Evolutionary conservation across 257 asterid genomes (phyloP), one percentile per base, ranked within the genome.

Genomic region (Sherardia arvensis): DNA sequence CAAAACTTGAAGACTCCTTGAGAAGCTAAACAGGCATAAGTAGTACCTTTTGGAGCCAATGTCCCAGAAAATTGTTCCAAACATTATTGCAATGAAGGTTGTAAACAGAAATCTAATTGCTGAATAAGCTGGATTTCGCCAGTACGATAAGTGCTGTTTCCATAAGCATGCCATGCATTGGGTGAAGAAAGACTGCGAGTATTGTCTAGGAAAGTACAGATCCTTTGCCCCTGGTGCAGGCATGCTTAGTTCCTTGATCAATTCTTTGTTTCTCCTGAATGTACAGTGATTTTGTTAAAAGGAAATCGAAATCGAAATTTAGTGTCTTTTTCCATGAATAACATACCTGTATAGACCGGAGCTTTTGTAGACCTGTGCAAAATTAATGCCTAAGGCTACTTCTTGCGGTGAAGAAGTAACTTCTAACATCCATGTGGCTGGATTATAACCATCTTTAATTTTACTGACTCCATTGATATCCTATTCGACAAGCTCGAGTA

Each of bases 371-470:
- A 83, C 69, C 59, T 88, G 84, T 15, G 96, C 88, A 62, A 91
- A 91, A 73, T 91, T 89, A 61, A 88, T 61, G 53, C 83, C 80
- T 17, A 88, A 84, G 53, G 90, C 84, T 62, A 68, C 70, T 79
- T 91, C 96, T 77, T 83, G 95, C 12, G 84, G 81, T 40, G 84
- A 53, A 61, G 87, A 83, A 61, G 94, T 91, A 69, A 88, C 88
- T 69, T 91, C 98, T 32, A 91, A 83, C 74, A 91, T 87, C 98
- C 98, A 91, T 59, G 98, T 77, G 11, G 95, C 98, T 67, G 98
- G 95, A 60, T 91, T 91, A 53, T 84, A 82, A 65, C 96, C 94
- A 53, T 87, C 69, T 66, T 77, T 83, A 65, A 91, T 86, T 66
- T 78, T 77, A 65, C 60, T 66, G 59, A 91, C 84, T 76, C 95